Conservation (phyloP, 768 basidiomycete species). For the button mushroom (Agaricus bisporus) region DNA sequence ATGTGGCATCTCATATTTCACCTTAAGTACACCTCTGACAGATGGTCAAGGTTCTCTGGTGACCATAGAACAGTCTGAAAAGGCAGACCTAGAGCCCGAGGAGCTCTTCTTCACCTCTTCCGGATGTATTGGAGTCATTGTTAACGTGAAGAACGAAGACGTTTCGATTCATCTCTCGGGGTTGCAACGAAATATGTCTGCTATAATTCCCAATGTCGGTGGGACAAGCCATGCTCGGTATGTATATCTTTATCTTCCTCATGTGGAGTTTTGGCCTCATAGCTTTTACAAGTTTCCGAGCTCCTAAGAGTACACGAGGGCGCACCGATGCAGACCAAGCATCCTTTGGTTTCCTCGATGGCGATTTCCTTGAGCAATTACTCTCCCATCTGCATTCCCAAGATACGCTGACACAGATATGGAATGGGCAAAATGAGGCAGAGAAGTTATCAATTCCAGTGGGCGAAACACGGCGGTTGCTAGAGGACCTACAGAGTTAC, state of each 20-base stretch:
- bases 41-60: constrained; percentile 45
- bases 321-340: constrained; percentile 50
- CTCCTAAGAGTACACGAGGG: constrained; percentile 54
- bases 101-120: constrained; percentile 73
- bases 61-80: constrained; percentile 35
- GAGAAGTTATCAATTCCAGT: constrained; percentile 47
- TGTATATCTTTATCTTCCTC: constrained; percentile 10
- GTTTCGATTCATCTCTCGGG: constrained; percentile 55
- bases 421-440: constrained; percentile 50
- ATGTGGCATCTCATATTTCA: constrained; percentile 9
- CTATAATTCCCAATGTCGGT: constrained; percentile 44
- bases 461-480: constrained; percentile 34
- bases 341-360: constrained; percentile 80
- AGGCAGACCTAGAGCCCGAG: constrained; percentile 41
- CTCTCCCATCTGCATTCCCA: constrained; percentile 35
- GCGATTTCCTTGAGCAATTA: constrained; percentile 75
- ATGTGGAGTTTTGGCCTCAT: background rate
- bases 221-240: constrained; percentile 59
- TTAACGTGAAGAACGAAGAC: constrained; percentile 47
- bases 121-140: constrained; percentile 71
- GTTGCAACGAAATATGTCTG: constrained; percentile 71
- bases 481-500: constrained; percentile 50
- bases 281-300: constrained; percentile 48
- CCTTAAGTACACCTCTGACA: background rate
- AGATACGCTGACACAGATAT: constrained; percentile 41